phyloP scores from a whole-genome alignment of 352 stramenopile species.

The Pythium chondricola region DNA sequence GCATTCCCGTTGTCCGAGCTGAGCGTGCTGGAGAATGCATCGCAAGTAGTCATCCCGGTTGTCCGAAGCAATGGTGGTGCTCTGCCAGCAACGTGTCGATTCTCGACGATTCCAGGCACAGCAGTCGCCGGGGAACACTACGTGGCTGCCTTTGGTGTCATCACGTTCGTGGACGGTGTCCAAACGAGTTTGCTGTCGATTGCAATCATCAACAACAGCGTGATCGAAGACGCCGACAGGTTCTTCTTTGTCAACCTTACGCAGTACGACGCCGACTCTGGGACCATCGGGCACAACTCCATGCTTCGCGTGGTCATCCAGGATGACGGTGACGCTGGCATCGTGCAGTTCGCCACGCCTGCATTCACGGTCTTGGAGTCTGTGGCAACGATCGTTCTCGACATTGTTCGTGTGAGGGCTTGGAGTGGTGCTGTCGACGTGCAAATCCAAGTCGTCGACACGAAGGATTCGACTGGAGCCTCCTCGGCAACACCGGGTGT shows the following conservation, averaged over 20 bases:
- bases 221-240: slow-evolving; percentile 36
- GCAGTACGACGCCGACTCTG: slow-evolving; percentile 16
- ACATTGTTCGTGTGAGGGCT: slow-evolving; percentile 17
- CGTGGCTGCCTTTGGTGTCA: slow-evolving; percentile 4
- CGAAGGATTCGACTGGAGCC: background rate
- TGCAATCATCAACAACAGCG: slow-evolving; percentile 40
- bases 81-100: slow-evolving; percentile 30
- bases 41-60: slow-evolving; percentile 12
- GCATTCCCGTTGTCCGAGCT: slow-evolving; percentile 16
- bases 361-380: slow-evolving; percentile 29
- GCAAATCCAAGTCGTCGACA: slow-evolving; percentile 15
- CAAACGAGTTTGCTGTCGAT: slow-evolving; percentile 22
- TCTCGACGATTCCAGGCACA: slow-evolving; percentile 27
- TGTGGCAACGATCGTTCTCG: slow-evolving; percentile 5
- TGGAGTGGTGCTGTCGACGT: slow-evolving; percentile 25
- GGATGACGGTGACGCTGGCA: slow-evolving; percentile 45
- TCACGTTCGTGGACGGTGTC: slow-evolving; percentile 25
- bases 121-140: slow-evolving; percentile 30
- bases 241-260: slow-evolving; percentile 40
- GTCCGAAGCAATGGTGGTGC: slow-evolving; percentile 28
- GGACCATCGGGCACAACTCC: slow-evolving; percentile 20
- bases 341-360: slow-evolving; percentile 26
- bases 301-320: slow-evolving; percentile 26
- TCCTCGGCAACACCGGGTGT: slow-evolving; percentile 12
- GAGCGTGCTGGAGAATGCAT: slow-evolving; percentile 24